phyloP scores from a whole-genome alignment of 371 early-diverging fungal genomes.

The Mucor plumbeus region DNA sequence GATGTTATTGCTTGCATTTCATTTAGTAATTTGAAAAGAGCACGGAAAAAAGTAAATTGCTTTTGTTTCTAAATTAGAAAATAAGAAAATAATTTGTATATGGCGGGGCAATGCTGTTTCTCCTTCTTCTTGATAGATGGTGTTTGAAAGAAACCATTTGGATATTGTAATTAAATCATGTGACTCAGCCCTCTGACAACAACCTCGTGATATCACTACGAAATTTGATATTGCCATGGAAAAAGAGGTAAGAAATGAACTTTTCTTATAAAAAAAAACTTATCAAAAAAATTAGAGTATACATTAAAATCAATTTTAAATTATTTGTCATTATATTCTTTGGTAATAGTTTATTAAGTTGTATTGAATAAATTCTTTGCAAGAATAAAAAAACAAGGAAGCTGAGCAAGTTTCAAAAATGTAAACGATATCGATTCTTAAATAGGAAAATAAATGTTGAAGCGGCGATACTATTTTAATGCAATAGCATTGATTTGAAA shows the following conservation, averaged over 20 bases:
- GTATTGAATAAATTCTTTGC: too few species aligned
- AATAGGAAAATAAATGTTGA: not conserved
- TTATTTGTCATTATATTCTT: too few species aligned
- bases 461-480: not conserved
- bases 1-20: slow-evolving; percentile 17
- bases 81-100: not conserved
- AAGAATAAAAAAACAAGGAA: too few species aligned
- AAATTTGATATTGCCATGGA: too few species aligned
- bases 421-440: too few species aligned
- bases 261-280: too few species aligned
- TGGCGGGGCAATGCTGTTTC: slow-evolving; percentile 3
- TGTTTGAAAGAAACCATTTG: not conserved
- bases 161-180: not conserved
- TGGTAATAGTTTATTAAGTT: too few species aligned
- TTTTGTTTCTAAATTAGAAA: not conserved
- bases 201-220: too few species aligned
- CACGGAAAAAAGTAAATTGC: not conserved
- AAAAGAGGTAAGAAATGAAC: too few species aligned
- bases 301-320: too few species aligned
- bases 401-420: too few species aligned
- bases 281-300: too few species aligned
- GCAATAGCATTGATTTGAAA: not conserved
- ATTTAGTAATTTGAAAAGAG: not conserved
- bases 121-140: not conserved
- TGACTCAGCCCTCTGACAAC: not conserved